These are phyloP conservation scores for Aspergillus campestris DNA, from an alignment of 495 filamentous ascomycete species.

Conservation along the genomic window DNA sequence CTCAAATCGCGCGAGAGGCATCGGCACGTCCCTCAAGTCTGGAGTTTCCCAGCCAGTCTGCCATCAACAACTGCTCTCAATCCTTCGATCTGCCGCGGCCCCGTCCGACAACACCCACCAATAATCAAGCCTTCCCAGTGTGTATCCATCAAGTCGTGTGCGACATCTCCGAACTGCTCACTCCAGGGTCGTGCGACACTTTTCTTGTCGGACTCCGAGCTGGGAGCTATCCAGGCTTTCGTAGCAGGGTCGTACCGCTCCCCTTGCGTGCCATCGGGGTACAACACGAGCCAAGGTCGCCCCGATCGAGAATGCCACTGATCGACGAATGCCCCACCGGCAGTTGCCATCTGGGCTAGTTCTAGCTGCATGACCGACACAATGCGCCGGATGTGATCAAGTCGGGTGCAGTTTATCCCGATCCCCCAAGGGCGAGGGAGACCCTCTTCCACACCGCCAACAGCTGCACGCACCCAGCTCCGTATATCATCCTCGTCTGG, in stretches of 20 bases:
- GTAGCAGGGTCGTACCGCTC: slow-evolving; percentile 55
- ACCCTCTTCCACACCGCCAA: slow-evolving; percentile 6
- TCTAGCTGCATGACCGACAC: slow-evolving; percentile 37
- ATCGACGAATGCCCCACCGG: slow-evolving; percentile 15
- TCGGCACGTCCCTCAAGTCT: neutral
- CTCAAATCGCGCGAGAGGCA: neutral
- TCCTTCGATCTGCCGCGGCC: slow-evolving; percentile 9
- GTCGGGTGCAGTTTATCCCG: slow-evolving; percentile 59
- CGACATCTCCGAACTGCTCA: slow-evolving; percentile 11
- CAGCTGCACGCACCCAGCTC: slow-evolving; percentile 22
- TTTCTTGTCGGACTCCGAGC: neutral
- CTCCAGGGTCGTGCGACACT: slow-evolving; percentile 12
- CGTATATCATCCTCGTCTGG: slow-evolving; percentile 29
- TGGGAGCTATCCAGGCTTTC: slow-evolving; percentile 38
- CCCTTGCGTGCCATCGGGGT: slow-evolving; percentile 61
- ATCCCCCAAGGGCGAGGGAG: slow-evolving; percentile 47
- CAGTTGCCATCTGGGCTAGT: slow-evolving; percentile 20
- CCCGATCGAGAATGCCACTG: slow-evolving; percentile 16
- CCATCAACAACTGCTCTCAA: slow-evolving; percentile 8
- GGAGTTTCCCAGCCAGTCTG: neutral
- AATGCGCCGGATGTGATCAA: slow-evolving; percentile 42
- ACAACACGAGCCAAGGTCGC: slow-evolving; percentile 48
- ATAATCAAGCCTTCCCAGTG: slow-evolving; percentile 13
- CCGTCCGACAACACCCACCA: slow-evolving; percentile 15
- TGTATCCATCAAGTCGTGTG: slow-evolving; percentile 1